Base-by-base conservation (phyloP, 176 grass and related monocot genomes). In the Triticum timopheevii region DNA sequence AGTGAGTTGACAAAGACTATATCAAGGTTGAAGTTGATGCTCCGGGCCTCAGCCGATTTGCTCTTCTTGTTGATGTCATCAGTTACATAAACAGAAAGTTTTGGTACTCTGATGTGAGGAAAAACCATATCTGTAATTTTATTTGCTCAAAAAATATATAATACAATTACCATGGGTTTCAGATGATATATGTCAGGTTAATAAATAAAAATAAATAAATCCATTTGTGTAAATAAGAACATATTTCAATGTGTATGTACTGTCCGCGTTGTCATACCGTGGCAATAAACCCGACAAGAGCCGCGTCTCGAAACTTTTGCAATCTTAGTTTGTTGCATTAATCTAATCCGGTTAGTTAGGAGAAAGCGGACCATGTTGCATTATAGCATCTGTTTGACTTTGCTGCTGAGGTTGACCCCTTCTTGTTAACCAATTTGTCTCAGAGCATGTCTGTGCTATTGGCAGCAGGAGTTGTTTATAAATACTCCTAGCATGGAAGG, bases 341-440 rank as follows among this genome's bases (percentile, higher is more conserved):
- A 91, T 61, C 22, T 91, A 84, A 67, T 52, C 13, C 80, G 61
- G 68, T 44, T 79, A 72, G 88, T 56, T 90, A 90, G 61, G 89
- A 84, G 38, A 88, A 67, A 58, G 49, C 68, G 66, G 89, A 17
- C 27, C 70, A 56, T 62, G 78, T 81, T 65, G 58, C 76, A 81
- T 72, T 84, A 81, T 63, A 69, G 69, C 20, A 80, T 80, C 56
- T 16, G 81, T 50, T 87, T 87, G 69, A 84, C 81, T 40, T 84
- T 64, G 16, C 44, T 84, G 65, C 63, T 35, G 13, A 44, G 24
- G 42, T 67, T 80, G 45, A 76, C 69, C 6, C 7, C 75, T 49
- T 27, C 75, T 49, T 27, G 27, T 9, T 36, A 58, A 75, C 44
- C 36, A 81, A 22, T 84, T 67, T 65, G 13, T 83, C 64, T 80